Percentiles rank a stretch among this genome's conserved stretches.
Evolutionary conservation across 2,329 filamentous ascomycete species (phyloP).

Genomic region (Coleophoma eucalyptorum): DNA sequence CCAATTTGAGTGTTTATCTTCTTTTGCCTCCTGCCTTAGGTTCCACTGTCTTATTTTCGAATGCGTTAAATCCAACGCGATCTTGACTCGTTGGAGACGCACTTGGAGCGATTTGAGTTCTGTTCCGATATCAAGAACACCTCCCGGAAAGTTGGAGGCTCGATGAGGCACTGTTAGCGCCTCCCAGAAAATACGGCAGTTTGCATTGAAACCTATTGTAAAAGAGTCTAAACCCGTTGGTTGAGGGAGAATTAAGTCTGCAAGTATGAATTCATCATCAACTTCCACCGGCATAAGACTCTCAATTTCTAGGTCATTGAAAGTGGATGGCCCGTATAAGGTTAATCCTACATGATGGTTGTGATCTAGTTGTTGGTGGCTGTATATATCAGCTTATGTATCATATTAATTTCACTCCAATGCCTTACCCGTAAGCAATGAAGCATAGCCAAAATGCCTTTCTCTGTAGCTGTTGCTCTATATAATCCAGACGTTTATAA

Average conservation of each 20-base stretch:
- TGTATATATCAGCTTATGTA: constrained; percentile 13
- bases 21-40: background rate
- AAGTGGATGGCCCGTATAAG: too few species aligned
- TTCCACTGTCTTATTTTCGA: background rate
- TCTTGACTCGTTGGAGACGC: background rate
- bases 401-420: background rate
- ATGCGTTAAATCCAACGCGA: background rate
- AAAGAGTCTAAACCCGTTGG: background rate
- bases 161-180: background rate
- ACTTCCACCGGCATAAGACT: constrained; percentile 16
- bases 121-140: background rate
- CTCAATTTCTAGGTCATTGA: too few species aligned
- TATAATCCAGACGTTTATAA: too few species aligned
- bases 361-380: too few species aligned
- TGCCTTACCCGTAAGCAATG: too few species aligned
- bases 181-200: too few species aligned
- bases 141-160: background rate
- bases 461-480: too few species aligned
- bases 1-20: background rate
- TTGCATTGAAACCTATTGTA: background rate
- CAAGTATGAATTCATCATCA: constrained; percentile 20
- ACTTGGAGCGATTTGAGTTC: background rate
- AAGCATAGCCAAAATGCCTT: too few species aligned
- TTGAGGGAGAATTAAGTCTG: background rate
- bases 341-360: too few species aligned